Base-by-base conservation (phyloP, 1,139 yeast species). In the Eremothecium coryli region DNA sequence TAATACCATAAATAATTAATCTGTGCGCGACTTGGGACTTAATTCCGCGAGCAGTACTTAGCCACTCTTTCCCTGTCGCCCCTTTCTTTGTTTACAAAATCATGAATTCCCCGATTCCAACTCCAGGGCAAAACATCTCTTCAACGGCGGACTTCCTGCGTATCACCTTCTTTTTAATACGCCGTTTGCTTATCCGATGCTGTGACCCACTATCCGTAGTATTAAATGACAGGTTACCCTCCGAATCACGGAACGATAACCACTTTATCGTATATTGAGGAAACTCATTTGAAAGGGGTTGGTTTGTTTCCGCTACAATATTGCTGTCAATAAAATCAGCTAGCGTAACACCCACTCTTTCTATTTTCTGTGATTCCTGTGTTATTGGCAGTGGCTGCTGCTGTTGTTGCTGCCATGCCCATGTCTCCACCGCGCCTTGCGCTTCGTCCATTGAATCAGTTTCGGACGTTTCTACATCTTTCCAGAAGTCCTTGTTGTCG, bases 81-180 rank as follows among this genome's bases (percentile, higher is more conserved):
- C 10, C 22, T 20, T 20, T 20, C 22, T 8, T 7, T 13, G 14
- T 11, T 37, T 28, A 40, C 32, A 45, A 49, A 36, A 54, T 41
- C 59, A 55, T 55, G 44, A 55, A 51, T 35, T 55, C 60, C 23
- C 53, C 50, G 26, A 55, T 46, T 27, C 54, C 55, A 20, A 50
- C 45, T 41, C 50, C 50, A 16, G 55, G 52, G 25, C 56, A 53
- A 14, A 54, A 49, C 59, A 54, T 55, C 37, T 52, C 50, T 38
- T 53, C 40, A 25, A 52, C 46, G 25, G 58, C 59, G 32, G 56
- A 49, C 31, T 52, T 52, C 37, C 59, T 43, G 39, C 58, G 50
- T 15, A 52, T 42, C 18, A 49, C 52, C 25, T 42, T 44, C 31
- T 44, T 48, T 28, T 44, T 31, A 12, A 41, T 40, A 17, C 39